phyloP scores from a whole-genome alignment of 1,139 yeast species.

The Diutina mesorugosa region DNA sequence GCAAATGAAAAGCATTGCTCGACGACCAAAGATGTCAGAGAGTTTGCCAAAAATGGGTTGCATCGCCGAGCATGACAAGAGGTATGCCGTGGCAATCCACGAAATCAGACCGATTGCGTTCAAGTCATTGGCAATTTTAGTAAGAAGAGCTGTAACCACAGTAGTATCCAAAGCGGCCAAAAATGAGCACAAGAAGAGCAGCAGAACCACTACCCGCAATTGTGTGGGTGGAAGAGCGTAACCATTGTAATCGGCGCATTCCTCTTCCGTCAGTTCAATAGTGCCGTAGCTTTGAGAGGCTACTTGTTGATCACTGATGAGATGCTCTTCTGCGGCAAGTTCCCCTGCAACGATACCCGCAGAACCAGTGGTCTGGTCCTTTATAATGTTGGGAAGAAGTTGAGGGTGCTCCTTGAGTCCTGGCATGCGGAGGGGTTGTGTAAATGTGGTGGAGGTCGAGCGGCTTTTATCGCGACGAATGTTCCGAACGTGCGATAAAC shows the following conservation, averaged over 20 bases:
- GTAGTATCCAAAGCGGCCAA: conserved; percentile 34
- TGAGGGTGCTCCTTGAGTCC: neutral
- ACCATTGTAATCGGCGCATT: conserved; percentile 10
- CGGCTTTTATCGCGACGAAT: neutral
- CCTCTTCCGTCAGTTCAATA: neutral
- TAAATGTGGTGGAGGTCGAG: neutral
- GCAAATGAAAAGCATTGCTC: conserved; percentile 16
- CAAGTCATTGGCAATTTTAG: conserved; percentile 31
- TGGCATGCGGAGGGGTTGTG: neutral
- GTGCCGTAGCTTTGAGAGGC: conserved; percentile 5
- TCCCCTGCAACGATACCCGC: conserved; percentile 39
- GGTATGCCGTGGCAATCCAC: conserved; percentile 33
- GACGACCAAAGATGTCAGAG: conserved; percentile 36
- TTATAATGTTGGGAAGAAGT: conserved; percentile 16
- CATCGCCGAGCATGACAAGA: conserved; percentile 16
- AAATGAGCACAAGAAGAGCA: conserved; percentile 25
- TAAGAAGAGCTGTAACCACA: conserved; percentile 29
- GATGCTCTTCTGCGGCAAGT: conserved; percentile 27
- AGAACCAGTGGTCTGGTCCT: conserved; percentile 26
- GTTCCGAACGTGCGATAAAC: neutral
- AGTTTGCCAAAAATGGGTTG: conserved; percentile 35
- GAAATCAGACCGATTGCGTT: conserved; percentile 26
- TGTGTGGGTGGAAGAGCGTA: conserved; percentile 22
- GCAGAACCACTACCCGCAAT: conserved; percentile 18
- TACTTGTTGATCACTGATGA: conserved; percentile 7